These are phyloP conservation scores for Sporothrix brasiliensis DNA, from an alignment of 2,329 filamentous ascomycete species.

Conservation along the genomic window DNA sequence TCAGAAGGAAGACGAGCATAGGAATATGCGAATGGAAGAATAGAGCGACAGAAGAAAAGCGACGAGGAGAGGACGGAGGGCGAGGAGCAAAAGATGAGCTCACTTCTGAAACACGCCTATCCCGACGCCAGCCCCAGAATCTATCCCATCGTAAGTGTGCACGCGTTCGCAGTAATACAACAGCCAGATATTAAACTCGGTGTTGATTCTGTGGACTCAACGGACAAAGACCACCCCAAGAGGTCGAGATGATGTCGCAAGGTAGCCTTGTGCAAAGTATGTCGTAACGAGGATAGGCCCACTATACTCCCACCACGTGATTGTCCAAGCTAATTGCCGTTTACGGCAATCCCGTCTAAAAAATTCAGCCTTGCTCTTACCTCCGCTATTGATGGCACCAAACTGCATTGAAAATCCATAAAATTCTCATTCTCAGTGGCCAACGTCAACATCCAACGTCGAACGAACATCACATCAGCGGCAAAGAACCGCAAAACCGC, in stretches of 20 bases:
- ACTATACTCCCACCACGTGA: background rate
- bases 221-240: no score
- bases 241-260: no score
- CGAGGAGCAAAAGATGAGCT: no score
- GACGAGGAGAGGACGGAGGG: no score
- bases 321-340: background rate
- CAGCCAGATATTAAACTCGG: no score
- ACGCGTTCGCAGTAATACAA: no score
- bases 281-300: background rate
- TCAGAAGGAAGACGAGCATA: background rate
- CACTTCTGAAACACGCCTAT: no score
- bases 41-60: no score
- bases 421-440: constrained; percentile 3
- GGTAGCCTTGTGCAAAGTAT: background rate
- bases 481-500: background rate
- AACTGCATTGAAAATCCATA: background rate
- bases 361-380: constrained; percentile 19
- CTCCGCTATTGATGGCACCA: background rate
- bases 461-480: no score
- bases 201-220: no score
- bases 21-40: background rate
- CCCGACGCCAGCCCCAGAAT: no score
- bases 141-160: no score
- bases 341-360: constrained; percentile 17
- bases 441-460: background rate